Percentiles rank a stretch among this genome's conserved stretches.
Conservation (phyloP, 345 rosid species). For the Melaleuca quinquenervia region DNA sequence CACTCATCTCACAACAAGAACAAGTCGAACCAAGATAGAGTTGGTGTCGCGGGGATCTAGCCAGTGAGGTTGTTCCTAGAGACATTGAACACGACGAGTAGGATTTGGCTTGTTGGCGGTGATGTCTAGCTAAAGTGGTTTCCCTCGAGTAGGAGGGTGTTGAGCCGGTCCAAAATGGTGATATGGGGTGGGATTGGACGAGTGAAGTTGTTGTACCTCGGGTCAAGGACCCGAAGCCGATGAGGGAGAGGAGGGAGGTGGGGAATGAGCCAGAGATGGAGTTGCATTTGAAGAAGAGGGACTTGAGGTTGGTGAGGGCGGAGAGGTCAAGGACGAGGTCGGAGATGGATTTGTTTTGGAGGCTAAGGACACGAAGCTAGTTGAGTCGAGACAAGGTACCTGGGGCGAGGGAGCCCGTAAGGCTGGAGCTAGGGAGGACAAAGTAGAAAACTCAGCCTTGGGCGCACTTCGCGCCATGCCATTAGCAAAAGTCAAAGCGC, state of each 20-base stretch:
- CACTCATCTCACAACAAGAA: constrained; percentile 50
- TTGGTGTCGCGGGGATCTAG: constrained; percentile 42
- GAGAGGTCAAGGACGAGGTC: constrained; percentile 87
- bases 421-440: constrained; percentile 31
- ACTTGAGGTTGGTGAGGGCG: constrained; percentile 44
- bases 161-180: constrained; percentile 36
- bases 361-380: constrained; percentile 83
- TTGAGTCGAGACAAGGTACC: constrained; percentile 60
- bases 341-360: constrained; percentile 63
- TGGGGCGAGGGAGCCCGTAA: constrained; percentile 57
- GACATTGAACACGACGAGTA: constrained; percentile 40
- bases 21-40: constrained; percentile 45
- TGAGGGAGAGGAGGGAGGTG: constrained; percentile 51
- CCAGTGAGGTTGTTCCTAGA: constrained; percentile 78
- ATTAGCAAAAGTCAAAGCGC: constrained; percentile 85
- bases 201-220: constrained; percentile 38
- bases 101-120: constrained; percentile 60
- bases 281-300: constrained; percentile 49
- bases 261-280: constrained; percentile 67
- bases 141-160: constrained; percentile 44
- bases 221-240: constrained; percentile 43
- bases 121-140: constrained; percentile 56
- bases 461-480: constrained; percentile 82
- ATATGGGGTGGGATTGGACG: constrained; percentile 50
- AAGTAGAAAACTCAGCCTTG: constrained; percentile 74